Base-by-base conservation (phyloP, 352 stramenopile species). In the Globisporangium nagaii region DNA sequence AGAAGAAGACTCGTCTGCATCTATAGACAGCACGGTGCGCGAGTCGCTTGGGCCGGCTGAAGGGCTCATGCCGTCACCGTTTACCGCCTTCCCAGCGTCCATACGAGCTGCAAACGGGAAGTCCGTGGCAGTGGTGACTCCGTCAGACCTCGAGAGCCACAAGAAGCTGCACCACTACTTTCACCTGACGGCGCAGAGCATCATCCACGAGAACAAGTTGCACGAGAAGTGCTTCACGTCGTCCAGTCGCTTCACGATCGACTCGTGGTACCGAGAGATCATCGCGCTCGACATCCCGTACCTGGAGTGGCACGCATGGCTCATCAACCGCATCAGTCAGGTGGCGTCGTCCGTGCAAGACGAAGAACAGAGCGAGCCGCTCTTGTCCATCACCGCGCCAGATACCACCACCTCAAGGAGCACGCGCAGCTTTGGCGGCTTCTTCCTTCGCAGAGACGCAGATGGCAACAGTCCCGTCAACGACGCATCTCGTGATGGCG, bases 101-200 rank as follows among this genome's bases (percentile, higher is more conserved):
- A 68, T 55, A 17, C 49, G 70, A 11, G 34, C 62, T 17, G 52
- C 58, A 36, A 77, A 84, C 31, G 71, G 66, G 0, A 53, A 56
- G 20, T 62, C 62, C 6, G 63, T 79, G n/a, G 59, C 68, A 17
- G 45, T 74, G 20, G 48, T 75, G 27, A 84, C 66, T 2, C 62
- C 80, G 17, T 80, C 74, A 24, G 83, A 87, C 45, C 59, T 84
- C 24, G 80, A 83, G 43, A 90, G 79, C 8, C 80, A 91, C 62
- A 83, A 87, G 53, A 92, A 92, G 55, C 66, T 95, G 22, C 76
- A 95, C 28, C 82, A 90, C 63, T 95, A 91, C 50, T 95, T 95
- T 71, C 82, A 95, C 45, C 56, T 95, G 44, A 91, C 84, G 4
- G 84, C 84, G 20, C 67, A 86, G 30, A 92, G 84, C 51, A 93